Percentiles rank a stretch among this genome's conserved stretches.
Evolutionary conservation across 805 yeast genomes (phyloP).

Genomic region (Yarrowia deformans): DNA sequence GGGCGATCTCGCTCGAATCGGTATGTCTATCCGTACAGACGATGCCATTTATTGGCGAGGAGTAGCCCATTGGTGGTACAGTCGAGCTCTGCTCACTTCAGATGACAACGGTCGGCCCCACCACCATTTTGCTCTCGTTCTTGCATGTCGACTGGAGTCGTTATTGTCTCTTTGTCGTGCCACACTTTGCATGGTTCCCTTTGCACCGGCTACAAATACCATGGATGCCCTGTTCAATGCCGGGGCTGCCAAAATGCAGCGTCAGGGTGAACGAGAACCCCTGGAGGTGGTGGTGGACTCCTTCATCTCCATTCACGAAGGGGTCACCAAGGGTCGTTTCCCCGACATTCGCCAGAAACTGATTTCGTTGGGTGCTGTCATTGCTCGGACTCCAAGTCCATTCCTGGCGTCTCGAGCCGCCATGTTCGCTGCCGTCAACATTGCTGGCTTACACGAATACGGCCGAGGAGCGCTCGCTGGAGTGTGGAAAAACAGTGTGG

Average conservation of each 20-base stretch:
- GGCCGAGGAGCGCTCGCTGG: slow-evolving; percentile 24
- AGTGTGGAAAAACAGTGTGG: slow-evolving; percentile 8
- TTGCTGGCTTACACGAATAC: slow-evolving; percentile 27
- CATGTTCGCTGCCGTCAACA: slow-evolving; percentile 33
- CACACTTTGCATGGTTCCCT: slow-evolving; percentile 29
- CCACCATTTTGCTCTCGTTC: slow-evolving; percentile 29
- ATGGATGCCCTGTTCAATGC: slow-evolving; percentile 31
- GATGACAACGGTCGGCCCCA: slow-evolving; percentile 27
- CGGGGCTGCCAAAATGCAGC: slow-evolving; percentile 36
- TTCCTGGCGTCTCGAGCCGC: slow-evolving; percentile 32
- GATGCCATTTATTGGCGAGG: slow-evolving; percentile 36
- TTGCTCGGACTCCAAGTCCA: slow-evolving; percentile 31
- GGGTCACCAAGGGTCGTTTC: slow-evolving; percentile 4
- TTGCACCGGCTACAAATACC: slow-evolving; percentile 18
- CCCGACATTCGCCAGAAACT: slow-evolving; percentile 25
- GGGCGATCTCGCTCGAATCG: slow-evolving; percentile 34
- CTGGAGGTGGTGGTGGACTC: slow-evolving; percentile 35
- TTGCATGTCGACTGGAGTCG: slow-evolving; percentile 38
- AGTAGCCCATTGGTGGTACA: slow-evolving; percentile 39
- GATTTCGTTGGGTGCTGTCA: slow-evolving; percentile 22
- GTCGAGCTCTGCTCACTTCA: slow-evolving; percentile 2
- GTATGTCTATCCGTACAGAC: slow-evolving; percentile 26
- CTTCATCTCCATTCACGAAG: slow-evolving; percentile 15
- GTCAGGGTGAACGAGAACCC: slow-evolving; percentile 23
- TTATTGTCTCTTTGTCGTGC: slow-evolving; percentile 32